Evolutionary conservation across 164 flowering plant genomes (phyloP), one percentile per base, ranked within the genome.

Genomic region (Dillenia turbinata): DNA sequence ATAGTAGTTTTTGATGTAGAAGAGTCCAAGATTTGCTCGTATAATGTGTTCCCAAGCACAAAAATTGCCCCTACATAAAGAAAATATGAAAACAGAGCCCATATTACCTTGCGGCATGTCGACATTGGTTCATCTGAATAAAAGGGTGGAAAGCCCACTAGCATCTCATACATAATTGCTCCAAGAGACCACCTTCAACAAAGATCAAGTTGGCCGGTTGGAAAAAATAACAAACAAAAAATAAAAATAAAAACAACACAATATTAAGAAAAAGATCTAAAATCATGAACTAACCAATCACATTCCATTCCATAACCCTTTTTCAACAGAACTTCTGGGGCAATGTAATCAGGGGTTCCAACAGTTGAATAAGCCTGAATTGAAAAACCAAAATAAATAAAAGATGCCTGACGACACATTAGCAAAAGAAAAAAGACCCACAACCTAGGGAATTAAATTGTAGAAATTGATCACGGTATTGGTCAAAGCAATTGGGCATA

Each of bases 71-170:
- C 54, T n/a, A 51, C 54, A 6, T 15, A 10, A 40, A 49, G 9
- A 46, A 2, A 47, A 13, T n/a, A 19, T 48, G 0, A 43, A 3
- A 8, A 60, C 15, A 50, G 47, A 46, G 44, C 47, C 10, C 60
- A 43, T 17, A 44, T 51, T 74, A 83, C 86, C 86, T 83, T 83
- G 64, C 86, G 66, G 71, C 86, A 83, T 16, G 86, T 83, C 57
- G 79, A 70, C 83, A 83, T 80, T 47, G 86, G 84, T 49, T 83
- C 86, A 50, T 80, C 84, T 49, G 86, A 82, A 67, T 82, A 82
- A 69, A 82, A 82, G 60, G 86, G 86, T 44, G 86, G 86, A 67
- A 73, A 82, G 11, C 86, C 86, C 62, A 82, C 82, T 48, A 82
- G 82, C 85, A 81, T 81, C 65, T 81, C 85, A 67, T 64, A 76